phyloP scores from a whole-genome alignment of 2,329 filamentous ascomycete species.

The Colletotrichum camelliae region DNA sequence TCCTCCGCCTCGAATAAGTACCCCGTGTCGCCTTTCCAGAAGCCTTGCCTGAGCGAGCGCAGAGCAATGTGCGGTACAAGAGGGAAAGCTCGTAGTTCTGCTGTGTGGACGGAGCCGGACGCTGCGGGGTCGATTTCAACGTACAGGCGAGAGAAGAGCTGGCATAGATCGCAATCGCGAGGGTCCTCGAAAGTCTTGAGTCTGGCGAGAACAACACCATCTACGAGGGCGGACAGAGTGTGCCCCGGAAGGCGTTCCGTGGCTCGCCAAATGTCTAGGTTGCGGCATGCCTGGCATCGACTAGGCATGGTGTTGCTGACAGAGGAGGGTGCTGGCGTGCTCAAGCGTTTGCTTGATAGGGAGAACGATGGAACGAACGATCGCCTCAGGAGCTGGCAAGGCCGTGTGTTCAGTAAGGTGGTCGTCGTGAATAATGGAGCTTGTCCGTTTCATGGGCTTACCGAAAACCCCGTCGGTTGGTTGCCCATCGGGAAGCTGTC shows the following conservation, averaged over 20 bases:
- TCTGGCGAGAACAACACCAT: not conserved
- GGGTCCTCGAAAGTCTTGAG: not conserved
- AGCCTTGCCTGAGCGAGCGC: not conserved
- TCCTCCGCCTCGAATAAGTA: not conserved
- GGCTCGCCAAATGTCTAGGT: not conserved
- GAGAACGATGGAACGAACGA: not conserved
- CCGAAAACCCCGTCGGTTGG: not conserved
- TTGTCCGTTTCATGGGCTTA: not conserved
- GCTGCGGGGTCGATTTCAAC: not conserved
- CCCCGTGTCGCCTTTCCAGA: not conserved
- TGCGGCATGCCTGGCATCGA: not conserved
- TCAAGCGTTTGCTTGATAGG: not conserved
- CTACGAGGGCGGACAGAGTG: not conserved
- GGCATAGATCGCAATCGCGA: not conserved
- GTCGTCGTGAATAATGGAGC: not conserved
- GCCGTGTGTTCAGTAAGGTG: not conserved
- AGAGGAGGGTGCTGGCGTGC: not conserved
- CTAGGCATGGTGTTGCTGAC: not conserved
- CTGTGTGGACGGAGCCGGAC: not conserved
- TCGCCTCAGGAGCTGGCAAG: not conserved
- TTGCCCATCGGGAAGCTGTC: not conserved
- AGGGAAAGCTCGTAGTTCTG: not conserved
- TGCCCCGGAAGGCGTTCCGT: conserved; percentile 1
- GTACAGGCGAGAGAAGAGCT: not conserved
- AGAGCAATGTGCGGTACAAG: not conserved